A percentile compares a stretch with the other conserved stretches of the same genome.
Conservation (phyloP, 306 rosid genomes). For the Medicago lupulina region DNA sequence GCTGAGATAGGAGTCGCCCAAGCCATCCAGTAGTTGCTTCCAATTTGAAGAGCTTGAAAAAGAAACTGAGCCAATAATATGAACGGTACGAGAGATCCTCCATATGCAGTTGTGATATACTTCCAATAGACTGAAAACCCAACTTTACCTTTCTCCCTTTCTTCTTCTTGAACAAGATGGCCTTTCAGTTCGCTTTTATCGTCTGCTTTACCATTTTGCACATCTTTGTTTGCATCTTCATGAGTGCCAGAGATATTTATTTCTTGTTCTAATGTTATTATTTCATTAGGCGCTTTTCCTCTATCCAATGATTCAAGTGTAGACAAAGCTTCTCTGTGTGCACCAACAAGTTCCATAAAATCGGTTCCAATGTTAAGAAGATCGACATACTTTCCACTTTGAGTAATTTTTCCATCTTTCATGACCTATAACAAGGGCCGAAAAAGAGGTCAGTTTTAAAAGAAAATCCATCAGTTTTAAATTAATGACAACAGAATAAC, state of each 20-base stretch:
- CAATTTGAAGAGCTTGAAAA: slow-evolving; percentile 78
- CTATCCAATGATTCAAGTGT: slow-evolving; percentile 46
- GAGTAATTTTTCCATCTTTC: slow-evolving; percentile 77
- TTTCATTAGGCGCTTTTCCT: background rate
- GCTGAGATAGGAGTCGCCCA: slow-evolving; percentile 83
- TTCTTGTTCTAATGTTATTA: slow-evolving; percentile 12
- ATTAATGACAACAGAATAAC: too few relatives aligned
- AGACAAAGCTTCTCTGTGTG: slow-evolving; percentile 75
- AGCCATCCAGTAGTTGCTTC: slow-evolving; percentile 91
- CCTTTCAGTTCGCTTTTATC: background rate
- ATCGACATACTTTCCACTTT: slow-evolving; percentile 71
- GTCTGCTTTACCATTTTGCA: too few relatives aligned
- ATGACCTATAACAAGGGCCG: slow-evolving; percentile 54
- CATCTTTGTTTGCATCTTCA: too few relatives aligned
- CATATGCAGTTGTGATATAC: slow-evolving; percentile 47
- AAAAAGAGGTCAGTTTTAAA: too few relatives aligned
- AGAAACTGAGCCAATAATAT: slow-evolving; percentile 63
- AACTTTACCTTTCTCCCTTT: slow-evolving; percentile 65
- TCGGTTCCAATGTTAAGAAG: slow-evolving; percentile 68
- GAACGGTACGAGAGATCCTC: slow-evolving; percentile 82
- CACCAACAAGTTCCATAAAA: slow-evolving; percentile 84
- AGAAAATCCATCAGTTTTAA: too few relatives aligned
- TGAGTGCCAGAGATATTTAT: too few relatives aligned
- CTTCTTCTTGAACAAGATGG: too few relatives aligned
- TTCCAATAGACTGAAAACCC: slow-evolving; percentile 29